Evolutionary conservation across 2,329 filamentous ascomycete species (phyloP).

Genomic region (Fusarium sterilihyphosum): DNA sequence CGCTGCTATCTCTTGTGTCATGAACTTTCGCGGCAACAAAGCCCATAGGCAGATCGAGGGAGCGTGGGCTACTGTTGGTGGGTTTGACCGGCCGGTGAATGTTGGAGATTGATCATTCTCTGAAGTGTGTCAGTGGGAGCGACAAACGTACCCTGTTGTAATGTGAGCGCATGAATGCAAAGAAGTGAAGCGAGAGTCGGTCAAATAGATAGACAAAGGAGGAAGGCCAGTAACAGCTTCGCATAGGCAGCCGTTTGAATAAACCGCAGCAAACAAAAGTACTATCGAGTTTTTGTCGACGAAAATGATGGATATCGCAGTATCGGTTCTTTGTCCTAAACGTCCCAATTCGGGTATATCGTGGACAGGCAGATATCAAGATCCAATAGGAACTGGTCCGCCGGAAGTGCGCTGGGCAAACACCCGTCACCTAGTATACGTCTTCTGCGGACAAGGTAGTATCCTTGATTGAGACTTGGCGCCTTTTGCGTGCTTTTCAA

Average conservation of each 20-base stretch:
- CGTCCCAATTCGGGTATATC: background rate
- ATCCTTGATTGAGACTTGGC: background rate
- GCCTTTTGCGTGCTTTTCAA: background rate
- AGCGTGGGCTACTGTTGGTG: background rate
- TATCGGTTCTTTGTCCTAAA: background rate
- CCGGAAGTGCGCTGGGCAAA: background rate
- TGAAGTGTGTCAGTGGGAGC: background rate
- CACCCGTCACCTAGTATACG: too few species aligned
- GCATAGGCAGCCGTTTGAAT: background rate
- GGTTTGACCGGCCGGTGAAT: background rate
- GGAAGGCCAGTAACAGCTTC: background rate
- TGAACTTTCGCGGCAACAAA: background rate
- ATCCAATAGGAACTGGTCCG: background rate
- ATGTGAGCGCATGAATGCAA: background rate
- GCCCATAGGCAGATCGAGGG: background rate
- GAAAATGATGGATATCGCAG: background rate
- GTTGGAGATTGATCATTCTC: background rate
- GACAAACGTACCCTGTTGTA: background rate
- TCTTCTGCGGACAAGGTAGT: background rate
- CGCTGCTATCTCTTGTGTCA: background rate
- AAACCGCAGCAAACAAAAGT: background rate
- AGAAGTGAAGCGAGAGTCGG: background rate
- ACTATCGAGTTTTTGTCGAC: too few species aligned
- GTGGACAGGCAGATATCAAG: background rate
- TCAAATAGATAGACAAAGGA: background rate